phyloP scores from a whole-genome alignment of 192 early-diverging fungal species.

The Entomortierella beljakovae region DNA sequence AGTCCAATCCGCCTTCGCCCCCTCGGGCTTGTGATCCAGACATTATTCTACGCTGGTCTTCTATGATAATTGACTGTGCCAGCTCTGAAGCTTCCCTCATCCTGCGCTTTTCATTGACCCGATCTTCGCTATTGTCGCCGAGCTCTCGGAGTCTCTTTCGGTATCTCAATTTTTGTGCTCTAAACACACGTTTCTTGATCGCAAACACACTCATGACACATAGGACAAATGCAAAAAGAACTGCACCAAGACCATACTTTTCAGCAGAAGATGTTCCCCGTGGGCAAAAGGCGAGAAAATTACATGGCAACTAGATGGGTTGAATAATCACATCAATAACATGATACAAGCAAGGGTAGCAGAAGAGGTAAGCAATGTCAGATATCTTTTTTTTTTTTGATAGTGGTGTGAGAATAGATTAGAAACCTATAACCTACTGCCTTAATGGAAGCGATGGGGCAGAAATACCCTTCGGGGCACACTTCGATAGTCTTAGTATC shows the following conservation, averaged over 20 bases:
- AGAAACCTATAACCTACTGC: constrained; percentile 13
- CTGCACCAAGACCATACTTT: constrained; percentile 40
- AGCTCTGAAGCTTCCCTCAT: constrained; percentile 22
- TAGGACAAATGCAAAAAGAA: constrained; percentile 28
- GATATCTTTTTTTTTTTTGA: too few relatives aligned
- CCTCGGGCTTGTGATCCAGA: constrained; percentile 3
- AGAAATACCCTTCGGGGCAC: constrained; percentile 59
- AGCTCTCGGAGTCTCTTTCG: constrained; percentile 29
- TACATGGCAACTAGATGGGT: constrained; percentile 19
- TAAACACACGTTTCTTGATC: constrained; percentile 38
- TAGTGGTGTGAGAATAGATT: too few relatives aligned
- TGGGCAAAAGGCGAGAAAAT: constrained; percentile 44
- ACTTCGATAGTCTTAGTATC: constrained; percentile 52
- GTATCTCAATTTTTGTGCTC: constrained; percentile 35
- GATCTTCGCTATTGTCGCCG: constrained; percentile 23
- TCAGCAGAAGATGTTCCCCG: constrained; percentile 33
- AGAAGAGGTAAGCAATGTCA: too few relatives aligned
- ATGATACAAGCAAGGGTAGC: neutral
- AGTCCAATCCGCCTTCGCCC: constrained; percentile 12
- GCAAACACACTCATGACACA: constrained; percentile 39
- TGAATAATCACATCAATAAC: neutral
- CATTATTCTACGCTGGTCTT: constrained; percentile 9
- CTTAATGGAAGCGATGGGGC: constrained; percentile 24
- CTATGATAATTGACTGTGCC: constrained; percentile 38
- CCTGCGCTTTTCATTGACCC: constrained; percentile 20